Evolutionary conservation across 2,329 filamentous ascomycete species (phyloP), one percentile per base, ranked within the genome.

Genomic region (Cladophialophora yegresii): DNA sequence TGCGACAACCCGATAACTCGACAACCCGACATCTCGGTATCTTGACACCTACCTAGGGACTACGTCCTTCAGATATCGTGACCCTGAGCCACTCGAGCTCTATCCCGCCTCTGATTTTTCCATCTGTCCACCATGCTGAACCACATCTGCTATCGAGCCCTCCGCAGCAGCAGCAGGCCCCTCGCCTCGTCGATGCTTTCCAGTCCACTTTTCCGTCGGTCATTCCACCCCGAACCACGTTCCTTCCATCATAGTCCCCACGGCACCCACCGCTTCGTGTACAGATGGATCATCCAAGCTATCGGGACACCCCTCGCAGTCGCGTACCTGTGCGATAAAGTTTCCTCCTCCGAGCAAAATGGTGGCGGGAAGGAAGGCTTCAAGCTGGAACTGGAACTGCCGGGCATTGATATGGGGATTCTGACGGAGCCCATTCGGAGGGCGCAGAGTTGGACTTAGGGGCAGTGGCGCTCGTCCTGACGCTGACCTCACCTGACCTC

Each of bases 221-320:
- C 30, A 3, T 68, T 55, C 43, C 66, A 68, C 33, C 63, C 66
- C 6, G 66, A 68, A 49, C 58, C 61, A 32, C 66, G 61, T 12
- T 62, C 60, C 30, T 63, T 66, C n/a, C 59, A 61, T 22, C 43
- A 49, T 26, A 66, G 60, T 28, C 50, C 63, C 7, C 66, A 68
- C 43, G 57, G 61, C 26, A 61, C 55, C 5, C 63, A 66, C 54
- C 63, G 66, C 43, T 65, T 65, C 16, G 43, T 68, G 20, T 68
- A 68, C 57, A 23, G 66, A 30, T 68, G 66, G 66, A 66, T 60
- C 7, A 61, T 63, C 4, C 66, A 68, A 53, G 66, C 66, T 7
- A 54, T 68, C 49, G 66, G 61, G 16, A 61, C 60, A 16, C 66
- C 66, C 12, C 61, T 66, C 26, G 47, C 62, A 3, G 61, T 68